Evolutionary conservation across 768 basidiomycete species (phyloP), one percentile per base, ranked within the genome.

Genomic region (Phanerochaete sordida): DNA sequence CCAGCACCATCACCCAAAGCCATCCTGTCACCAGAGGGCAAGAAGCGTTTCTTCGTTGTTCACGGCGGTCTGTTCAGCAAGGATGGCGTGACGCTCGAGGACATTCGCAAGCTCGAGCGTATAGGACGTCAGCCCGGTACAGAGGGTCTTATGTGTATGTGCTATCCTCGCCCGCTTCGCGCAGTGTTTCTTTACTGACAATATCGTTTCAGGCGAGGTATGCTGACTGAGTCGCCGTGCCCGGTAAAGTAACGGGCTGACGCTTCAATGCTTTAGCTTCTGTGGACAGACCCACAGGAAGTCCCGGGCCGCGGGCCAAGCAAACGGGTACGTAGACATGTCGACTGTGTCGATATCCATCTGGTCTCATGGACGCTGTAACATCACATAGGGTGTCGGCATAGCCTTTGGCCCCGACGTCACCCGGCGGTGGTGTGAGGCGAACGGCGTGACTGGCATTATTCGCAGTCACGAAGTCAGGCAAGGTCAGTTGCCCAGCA

Each of bases 211-310:
- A 88, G 88, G 87, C 71, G 87, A 90, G 83, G 87, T 89, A 77
- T 65, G 72, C 60, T 54, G 59, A 58, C 49, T 48, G 54, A 65
- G 59, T 26, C 47, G 65, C 37, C 13, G 28, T 21, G 13, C n/a
- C 44, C 26, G 33, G 58, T 54, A 31, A 24, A 37, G 46, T 49
- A 49, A 58, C 62, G 56, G 43, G 61, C 15, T 62, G 50, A 49
- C 46, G 44, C 48, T 62, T 28, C 21, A 44, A 66, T 21, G 70
- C 7, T 35, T 11, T 19, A 95, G 90, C 74, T 95, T 28, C 81
- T 98, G 16, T 98, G 96, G 95, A 96, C 95, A 3, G 96, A 98
- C 74, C 96, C 97, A 23, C 97, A 98, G 73, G 88, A 89, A 44
- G 68, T 77, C 43, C 86, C 86, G 12, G 97, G 97, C 26, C 86